phyloP scores from a whole-genome alignment of 1,284 basidiomycete species.

The Puccinia triticina region DNA sequence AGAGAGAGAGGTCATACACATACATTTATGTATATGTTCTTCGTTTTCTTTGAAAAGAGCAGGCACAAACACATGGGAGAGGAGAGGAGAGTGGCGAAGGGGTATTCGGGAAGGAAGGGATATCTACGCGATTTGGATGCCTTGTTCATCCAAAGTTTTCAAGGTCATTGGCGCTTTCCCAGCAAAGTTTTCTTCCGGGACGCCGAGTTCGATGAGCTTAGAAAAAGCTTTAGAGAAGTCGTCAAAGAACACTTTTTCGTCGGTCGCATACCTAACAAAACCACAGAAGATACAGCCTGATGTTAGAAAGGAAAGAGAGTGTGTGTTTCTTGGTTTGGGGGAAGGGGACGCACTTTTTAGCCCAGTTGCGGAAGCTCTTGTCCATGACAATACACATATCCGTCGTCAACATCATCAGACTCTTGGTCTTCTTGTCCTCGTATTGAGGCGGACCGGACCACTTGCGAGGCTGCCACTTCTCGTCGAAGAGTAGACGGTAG shows the following conservation, averaged over 20 bases:
- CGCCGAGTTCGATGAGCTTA: slow-evolving; percentile 44
- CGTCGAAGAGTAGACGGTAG: slow-evolving; percentile 82
- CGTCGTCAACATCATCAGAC: slow-evolving; percentile 82
- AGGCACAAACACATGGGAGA: too few species aligned
- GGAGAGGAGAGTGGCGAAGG: background rate
- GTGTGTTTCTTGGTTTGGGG: background rate
- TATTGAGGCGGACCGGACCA: slow-evolving; percentile 67
- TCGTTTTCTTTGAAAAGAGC: too few species aligned
- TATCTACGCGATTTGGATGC: background rate
- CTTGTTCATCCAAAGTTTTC: slow-evolving; percentile 45
- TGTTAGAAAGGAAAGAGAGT: slow-evolving; percentile 1
- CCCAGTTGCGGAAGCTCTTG: slow-evolving; percentile 43
- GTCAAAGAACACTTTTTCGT: slow-evolving; percentile 42
- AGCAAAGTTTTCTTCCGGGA: slow-evolving; percentile 36
- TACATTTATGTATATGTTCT: too few species aligned
- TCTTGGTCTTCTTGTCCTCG: slow-evolving; percentile 83
- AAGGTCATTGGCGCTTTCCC: slow-evolving; percentile 16
- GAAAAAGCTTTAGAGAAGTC: slow-evolving; percentile 44
- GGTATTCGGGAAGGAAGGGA: background rate
- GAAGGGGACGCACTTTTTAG: slow-evolving; percentile 38
- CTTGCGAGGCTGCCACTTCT: slow-evolving; percentile 70
- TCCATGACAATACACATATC: slow-evolving; percentile 51
- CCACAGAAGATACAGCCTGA: too few species aligned
- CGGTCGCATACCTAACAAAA: slow-evolving; percentile 29
- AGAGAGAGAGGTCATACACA: too few species aligned